Percentiles rank a stretch among this genome's conserved stretches.
phyloP scores from a whole-genome alignment of 805 yeast genomes.

The Candida qinlingensis region DNA sequence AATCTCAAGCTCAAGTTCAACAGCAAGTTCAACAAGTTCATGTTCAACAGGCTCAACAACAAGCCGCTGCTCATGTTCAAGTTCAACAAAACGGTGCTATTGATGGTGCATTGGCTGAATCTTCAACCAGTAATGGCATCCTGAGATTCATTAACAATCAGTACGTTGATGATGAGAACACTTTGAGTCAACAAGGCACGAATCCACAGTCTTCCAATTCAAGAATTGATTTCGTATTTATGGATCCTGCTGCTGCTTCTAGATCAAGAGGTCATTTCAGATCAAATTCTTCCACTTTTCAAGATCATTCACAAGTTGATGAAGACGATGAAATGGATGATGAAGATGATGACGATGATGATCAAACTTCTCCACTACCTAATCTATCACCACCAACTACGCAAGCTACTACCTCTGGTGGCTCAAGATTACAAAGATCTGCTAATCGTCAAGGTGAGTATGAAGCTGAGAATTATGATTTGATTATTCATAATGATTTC shows the following conservation, averaged over 20 bases:
- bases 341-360: constrained; percentile 13
- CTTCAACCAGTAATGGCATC: constrained; percentile 20
- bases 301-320: constrained; percentile 10
- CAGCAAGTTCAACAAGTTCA: constrained; percentile 10
- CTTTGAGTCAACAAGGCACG: constrained; percentile 8
- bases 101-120: constrained; percentile 17
- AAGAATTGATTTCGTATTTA: constrained; percentile 26
- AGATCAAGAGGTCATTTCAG: constrained; percentile 20
- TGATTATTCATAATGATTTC: constrained; percentile 28
- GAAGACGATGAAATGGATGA: constrained; percentile 10
- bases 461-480: constrained; percentile 27
- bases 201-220: constrained; percentile 12
- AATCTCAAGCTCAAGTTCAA: constrained; percentile 16
- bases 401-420: not conserved
- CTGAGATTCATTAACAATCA: constrained; percentile 27
- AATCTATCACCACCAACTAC: constrained; percentile 16
- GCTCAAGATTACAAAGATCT: constrained; percentile 20
- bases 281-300: constrained; percentile 15
- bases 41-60: constrained; percentile 6
- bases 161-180: constrained; percentile 25
- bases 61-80: not conserved
- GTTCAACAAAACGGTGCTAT: constrained; percentile 13
- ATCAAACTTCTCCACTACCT: constrained; percentile 13
- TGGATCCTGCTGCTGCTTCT: constrained; percentile 24
- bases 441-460: constrained; percentile 19